These are phyloP conservation scores for Mycena kentingensis DNA, from an alignment of 768 basidiomycete species.

Conservation along the genomic window DNA sequence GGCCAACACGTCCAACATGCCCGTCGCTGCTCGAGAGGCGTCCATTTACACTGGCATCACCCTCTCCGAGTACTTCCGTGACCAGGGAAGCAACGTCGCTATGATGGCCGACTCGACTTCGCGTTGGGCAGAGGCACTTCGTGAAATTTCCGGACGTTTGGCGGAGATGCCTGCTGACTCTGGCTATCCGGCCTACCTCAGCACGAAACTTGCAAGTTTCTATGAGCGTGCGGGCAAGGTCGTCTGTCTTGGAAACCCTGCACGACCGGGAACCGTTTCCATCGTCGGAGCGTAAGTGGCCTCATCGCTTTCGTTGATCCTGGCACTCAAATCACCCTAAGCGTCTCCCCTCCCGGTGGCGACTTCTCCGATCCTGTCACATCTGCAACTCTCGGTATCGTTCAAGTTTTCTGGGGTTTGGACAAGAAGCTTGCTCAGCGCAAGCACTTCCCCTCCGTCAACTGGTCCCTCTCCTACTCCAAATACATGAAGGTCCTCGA, in stretches of 20 bases:
- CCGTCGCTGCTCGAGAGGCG: conserved; percentile 98
- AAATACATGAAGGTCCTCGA: conserved; percentile 96
- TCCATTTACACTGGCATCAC: conserved; percentile 99
- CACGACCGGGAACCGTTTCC: conserved; percentile 89
- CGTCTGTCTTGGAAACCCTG: conserved; percentile 85
- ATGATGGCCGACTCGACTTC: conserved; percentile 99
- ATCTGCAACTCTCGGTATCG: conserved; percentile 95
- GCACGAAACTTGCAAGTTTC: conserved; percentile 95
- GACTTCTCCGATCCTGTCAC: conserved; percentile 99
- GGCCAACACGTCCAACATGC: conserved; percentile 99
- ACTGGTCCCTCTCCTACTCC: conserved; percentile 99
- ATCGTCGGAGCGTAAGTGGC: conserved; percentile 95
- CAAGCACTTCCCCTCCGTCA: conserved; percentile 99
- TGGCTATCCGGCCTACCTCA: conserved; percentile 96
- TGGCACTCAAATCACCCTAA: conserved; percentile 34
- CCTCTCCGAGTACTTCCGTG: conserved; percentile 98
- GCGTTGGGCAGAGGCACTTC: conserved; percentile 98
- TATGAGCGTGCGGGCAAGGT: conserved; percentile 99
- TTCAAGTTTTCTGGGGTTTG: conserved; percentile 99
- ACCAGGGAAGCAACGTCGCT: conserved; percentile 94
- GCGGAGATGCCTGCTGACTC: conserved; percentile 99
- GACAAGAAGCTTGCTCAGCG: conserved; percentile 99
- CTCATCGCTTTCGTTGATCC: conserved; percentile 1
- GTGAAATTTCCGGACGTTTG: conserved; percentile 98
- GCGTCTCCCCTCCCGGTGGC: conserved; percentile 97